Percentiles rank a stretch among this genome's conserved stretches.
These are phyloP conservation scores for Schwanniomyces pseudopolymorphus DNA, from an alignment of 805 yeast species.

Conservation along the genomic window DNA sequence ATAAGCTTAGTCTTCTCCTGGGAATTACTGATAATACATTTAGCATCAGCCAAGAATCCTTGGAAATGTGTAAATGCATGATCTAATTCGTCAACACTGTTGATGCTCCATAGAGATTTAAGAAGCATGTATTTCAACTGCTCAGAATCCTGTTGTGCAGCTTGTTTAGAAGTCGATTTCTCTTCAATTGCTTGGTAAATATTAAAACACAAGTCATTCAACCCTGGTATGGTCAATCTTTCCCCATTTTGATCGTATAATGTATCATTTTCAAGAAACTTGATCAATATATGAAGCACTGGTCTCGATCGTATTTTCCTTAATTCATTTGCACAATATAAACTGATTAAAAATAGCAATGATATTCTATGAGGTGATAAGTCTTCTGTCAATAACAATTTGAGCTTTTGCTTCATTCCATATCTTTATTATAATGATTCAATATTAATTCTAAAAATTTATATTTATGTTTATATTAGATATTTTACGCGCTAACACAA, in stretches of 20 bases:
- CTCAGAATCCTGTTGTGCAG: slow-evolving; percentile 18
- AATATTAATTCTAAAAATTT: neutral
- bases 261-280: slow-evolving; percentile 38
- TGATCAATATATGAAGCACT: slow-evolving; percentile 41
- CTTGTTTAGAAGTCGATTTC: neutral
- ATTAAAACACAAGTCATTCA: slow-evolving; percentile 24
- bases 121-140: slow-evolving; percentile 30
- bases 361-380: slow-evolving; percentile 58
- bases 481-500: slow-evolving; percentile 1
- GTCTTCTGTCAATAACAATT: slow-evolving; percentile 34
- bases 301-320: slow-evolving; percentile 36
- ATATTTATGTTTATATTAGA: neutral
- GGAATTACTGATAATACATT: neutral
- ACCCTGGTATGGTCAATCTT: slow-evolving; percentile 29
- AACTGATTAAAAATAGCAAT: slow-evolving; percentile 41
- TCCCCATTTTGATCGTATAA: slow-evolving; percentile 20
- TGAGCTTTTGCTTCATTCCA: slow-evolving; percentile 8
- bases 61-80: slow-evolving; percentile 1
- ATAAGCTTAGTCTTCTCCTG: slow-evolving; percentile 4
- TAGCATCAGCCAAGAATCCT: neutral
- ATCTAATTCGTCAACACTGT: slow-evolving; percentile 22
- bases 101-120: slow-evolving; percentile 45
- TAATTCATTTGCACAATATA: slow-evolving; percentile 11
- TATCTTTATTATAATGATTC: neutral
- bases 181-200: slow-evolving; percentile 10